Conservation (phyloP, 805 yeast species). For the Cyberlindnera bimundalis region DNA sequence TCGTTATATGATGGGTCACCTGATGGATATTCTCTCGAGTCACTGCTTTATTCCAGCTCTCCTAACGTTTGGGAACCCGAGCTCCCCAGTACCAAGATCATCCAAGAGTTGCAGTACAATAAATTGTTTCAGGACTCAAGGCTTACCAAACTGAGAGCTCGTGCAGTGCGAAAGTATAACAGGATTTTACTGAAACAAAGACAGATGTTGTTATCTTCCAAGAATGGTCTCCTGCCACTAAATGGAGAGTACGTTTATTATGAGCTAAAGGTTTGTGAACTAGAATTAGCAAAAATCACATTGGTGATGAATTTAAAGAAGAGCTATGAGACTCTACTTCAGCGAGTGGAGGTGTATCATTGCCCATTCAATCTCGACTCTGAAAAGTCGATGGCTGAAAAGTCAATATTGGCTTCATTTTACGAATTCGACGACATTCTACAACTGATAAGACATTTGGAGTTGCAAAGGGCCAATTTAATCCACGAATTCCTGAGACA, state of each 20-base stretch:
- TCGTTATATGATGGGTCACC: constrained; percentile 6
- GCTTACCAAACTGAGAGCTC: constrained; percentile 4
- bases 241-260: background rate
- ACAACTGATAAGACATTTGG: constrained; percentile 6
- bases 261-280: constrained; percentile 9
- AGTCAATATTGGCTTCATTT: constrained; percentile 1
- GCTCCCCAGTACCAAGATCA: constrained; percentile 5
- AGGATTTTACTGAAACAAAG: constrained; percentile 2
- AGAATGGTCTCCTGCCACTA: background rate
- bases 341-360: background rate
- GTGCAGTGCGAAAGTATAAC: constrained; percentile 11
- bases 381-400: constrained; percentile 3
- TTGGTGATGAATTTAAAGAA: constrained; percentile 5
- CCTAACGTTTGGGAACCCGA: background rate
- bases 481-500: background rate
- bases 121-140: constrained; percentile 4
- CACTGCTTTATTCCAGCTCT: background rate
- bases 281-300: constrained; percentile 10
- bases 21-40: constrained; percentile 1
- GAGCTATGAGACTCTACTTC: constrained; percentile 1
- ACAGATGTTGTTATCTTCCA: background rate
- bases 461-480: background rate
- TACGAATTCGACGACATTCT: constrained; percentile 5
- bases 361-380: constrained; percentile 7
- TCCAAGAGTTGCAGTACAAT: constrained; percentile 6